These are phyloP conservation scores for Leccinum incarnatum DNA, from an alignment of 768 basidiomycete species.

Conservation along the genomic window DNA sequence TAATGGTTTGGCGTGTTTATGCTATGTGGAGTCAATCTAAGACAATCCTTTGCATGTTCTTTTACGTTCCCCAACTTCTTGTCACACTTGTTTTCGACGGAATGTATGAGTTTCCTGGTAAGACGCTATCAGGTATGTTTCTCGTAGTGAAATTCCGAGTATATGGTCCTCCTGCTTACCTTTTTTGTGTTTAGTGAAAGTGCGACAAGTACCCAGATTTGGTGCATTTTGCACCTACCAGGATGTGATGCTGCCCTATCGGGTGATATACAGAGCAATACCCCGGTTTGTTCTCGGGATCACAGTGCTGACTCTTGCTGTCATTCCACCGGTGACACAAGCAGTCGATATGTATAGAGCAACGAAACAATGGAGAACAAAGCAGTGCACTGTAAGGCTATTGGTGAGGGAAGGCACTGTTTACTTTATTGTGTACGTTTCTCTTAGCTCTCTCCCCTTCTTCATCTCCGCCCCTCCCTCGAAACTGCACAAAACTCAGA, in stretches of 20 bases:
- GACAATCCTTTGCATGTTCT: not conserved
- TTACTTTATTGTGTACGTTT: too few species aligned
- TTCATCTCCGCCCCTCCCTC: not conserved
- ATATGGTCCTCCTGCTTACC: not conserved
- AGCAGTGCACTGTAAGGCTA: too few species aligned
- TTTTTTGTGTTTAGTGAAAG: not conserved
- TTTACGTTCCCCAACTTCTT: not conserved
- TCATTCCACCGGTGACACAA: too few species aligned
- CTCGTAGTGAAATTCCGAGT: not conserved
- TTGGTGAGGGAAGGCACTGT: too few species aligned
- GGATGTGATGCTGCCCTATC: not conserved
- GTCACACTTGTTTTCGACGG: not conserved
- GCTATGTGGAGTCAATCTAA: slow-evolving; percentile 15
- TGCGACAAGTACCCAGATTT: not conserved
- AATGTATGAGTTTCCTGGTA: not conserved
- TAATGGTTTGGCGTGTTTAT: slow-evolving; percentile 18
- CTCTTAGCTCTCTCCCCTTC: not conserved
- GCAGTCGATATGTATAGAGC: too few species aligned
- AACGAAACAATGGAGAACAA: too few species aligned
- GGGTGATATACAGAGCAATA: not conserved
- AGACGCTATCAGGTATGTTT: slow-evolving; percentile 5
- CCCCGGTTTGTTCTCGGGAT: slow-evolving; percentile 1
- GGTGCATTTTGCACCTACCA: slow-evolving; percentile 1
- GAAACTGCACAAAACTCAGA: not conserved
- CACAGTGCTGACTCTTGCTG: not conserved